phyloP scores from a whole-genome alignment of 306 rosid species.

The Biancaea sappan region DNA sequence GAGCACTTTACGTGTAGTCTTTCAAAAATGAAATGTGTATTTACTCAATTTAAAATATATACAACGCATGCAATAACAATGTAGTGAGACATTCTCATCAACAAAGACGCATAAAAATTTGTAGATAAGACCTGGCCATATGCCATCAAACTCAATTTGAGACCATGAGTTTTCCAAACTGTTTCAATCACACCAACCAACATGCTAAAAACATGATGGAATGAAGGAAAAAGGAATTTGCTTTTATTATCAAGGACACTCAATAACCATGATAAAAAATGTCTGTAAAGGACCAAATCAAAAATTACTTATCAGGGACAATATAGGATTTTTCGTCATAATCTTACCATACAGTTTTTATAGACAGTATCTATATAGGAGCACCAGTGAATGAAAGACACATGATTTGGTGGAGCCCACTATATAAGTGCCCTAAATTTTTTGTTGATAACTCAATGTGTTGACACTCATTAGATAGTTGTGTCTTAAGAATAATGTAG shows the following conservation, averaged over 20 bases:
- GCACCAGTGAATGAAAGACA: too few relatives aligned
- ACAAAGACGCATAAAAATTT: background rate
- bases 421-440: too few relatives aligned
- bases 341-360: too few relatives aligned
- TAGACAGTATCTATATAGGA: too few relatives aligned
- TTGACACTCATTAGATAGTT: too few relatives aligned
- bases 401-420: too few relatives aligned
- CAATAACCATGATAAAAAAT: background rate
- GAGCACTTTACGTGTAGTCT: background rate
- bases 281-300: too few relatives aligned
- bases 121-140: background rate
- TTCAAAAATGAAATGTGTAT: too few relatives aligned
- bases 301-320: too few relatives aligned
- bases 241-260: background rate
- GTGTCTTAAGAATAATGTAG: too few relatives aligned
- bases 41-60: background rate
- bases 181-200: background rate
- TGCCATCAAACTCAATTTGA: background rate
- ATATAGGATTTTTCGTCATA: too few relatives aligned
- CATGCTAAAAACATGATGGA: background rate
- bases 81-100: background rate
- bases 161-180: background rate
- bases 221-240: background rate
- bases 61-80: background rate
- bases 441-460: too few relatives aligned